phyloP scores from a whole-genome alignment of 495 filamentous ascomycete genomes.

The Neurospora sp. region DNA sequence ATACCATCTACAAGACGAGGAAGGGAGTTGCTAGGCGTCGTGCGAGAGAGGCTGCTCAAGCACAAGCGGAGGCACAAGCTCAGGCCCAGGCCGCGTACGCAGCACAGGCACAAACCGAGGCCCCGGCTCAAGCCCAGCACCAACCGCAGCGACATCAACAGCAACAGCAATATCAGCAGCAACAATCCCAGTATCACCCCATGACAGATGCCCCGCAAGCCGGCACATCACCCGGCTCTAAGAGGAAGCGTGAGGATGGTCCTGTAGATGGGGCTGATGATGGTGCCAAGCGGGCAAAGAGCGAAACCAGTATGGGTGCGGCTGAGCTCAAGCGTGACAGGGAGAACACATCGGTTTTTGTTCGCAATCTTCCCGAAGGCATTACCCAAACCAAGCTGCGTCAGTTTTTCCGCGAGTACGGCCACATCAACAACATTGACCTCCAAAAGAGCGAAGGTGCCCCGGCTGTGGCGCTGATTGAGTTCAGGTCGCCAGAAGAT shows the following conservation, averaged over 20 bases:
- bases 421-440: conserved; percentile 67
- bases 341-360: conserved; percentile 77
- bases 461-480: conserved; percentile 65
- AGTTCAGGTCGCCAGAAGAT: conserved; percentile 74
- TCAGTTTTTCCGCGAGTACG: conserved; percentile 85
- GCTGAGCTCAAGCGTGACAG: conserved; percentile 61
- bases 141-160: neutral
- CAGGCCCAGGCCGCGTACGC: conserved; percentile 16
- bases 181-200: conserved; percentile 16
- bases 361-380: conserved; percentile 60
- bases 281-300: conserved; percentile 50
- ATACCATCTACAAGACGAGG: conserved; percentile 56
- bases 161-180: neutral
- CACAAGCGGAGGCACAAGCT: conserved; percentile 30
- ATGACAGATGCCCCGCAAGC: conserved; percentile 16
- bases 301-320: conserved; percentile 28
- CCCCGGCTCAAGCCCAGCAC: conserved; percentile 10
- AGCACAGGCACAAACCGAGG: conserved; percentile 11
- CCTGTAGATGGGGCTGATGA: conserved; percentile 33
- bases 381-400: conserved; percentile 63
- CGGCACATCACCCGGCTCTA: conserved; percentile 32
- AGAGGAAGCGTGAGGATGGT: conserved; percentile 58
- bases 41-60: conserved; percentile 50
- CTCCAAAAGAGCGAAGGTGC: conserved; percentile 47
- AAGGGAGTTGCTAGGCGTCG: conserved; percentile 54